Conservation (phyloP, 257 asterid species). For the Linderniella brevidens region DNA sequence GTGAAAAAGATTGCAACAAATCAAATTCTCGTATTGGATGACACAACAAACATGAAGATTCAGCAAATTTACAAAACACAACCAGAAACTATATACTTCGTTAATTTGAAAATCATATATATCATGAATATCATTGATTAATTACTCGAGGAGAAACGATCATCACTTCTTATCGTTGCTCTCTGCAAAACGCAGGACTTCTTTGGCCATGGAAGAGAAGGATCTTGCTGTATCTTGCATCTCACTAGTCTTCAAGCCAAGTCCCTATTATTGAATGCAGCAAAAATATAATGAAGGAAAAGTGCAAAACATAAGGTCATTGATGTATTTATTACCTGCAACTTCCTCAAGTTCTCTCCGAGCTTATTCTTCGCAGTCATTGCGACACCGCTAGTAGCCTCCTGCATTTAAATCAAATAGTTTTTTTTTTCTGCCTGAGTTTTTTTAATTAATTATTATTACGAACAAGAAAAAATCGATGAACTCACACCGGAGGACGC, state of each 20-base stretch:
- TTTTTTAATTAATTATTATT: not conserved
- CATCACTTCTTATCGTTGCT: slow-evolving; percentile 20
- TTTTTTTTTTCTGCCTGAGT: not conserved
- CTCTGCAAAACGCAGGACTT: slow-evolving; percentile 50
- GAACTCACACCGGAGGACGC: slow-evolving; percentile 45
- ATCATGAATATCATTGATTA: too few relatives aligned
- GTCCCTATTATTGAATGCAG: slow-evolving; percentile 42
- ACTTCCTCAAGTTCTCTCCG: slow-evolving; percentile 60
- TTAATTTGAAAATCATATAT: too few relatives aligned
- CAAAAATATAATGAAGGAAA: not conserved
- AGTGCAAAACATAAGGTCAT: too few relatives aligned
- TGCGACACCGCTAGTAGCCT: slow-evolving; percentile 29
- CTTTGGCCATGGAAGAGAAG: slow-evolving; percentile 77
- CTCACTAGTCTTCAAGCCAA: slow-evolving; percentile 60
- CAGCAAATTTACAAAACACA: too few relatives aligned
- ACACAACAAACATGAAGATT: too few relatives aligned
- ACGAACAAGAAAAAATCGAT: not conserved
- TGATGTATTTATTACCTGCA: slow-evolving; percentile 42
- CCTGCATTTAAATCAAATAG: slow-evolving; percentile 28
- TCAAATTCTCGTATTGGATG: too few relatives aligned
- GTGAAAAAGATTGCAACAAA: too few relatives aligned
- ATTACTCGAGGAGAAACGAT: not conserved
- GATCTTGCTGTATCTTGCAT: slow-evolving; percentile 87
- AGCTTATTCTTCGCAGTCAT: slow-evolving; percentile 48
- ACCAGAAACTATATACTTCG: too few relatives aligned